Evolutionary conservation across 2,329 filamentous ascomycete genomes (phyloP), one percentile per base, ranked within the genome.

Genomic region (Neurospora sp.): DNA sequence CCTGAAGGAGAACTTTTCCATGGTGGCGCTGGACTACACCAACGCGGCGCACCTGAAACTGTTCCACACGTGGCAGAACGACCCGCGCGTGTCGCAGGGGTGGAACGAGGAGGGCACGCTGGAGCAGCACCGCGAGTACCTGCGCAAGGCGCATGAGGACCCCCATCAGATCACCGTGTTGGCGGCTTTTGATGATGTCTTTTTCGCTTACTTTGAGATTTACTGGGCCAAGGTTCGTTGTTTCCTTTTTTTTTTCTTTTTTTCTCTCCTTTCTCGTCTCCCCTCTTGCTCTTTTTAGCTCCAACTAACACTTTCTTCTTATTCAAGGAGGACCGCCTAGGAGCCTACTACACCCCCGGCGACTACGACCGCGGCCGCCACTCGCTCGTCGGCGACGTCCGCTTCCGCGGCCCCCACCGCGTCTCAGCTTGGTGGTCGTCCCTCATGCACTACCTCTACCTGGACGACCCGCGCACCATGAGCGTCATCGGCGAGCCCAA

Each of bases 11-110:
- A 90, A 87, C 73, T 94, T 94, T 78, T 92, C 89, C 71, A 91
- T 94, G 83, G 83, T 91, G n/a, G 88, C 87, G 11, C 84, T 95
- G 1, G 89, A 94, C 78, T 91, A 87, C 79, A 76, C 83, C 39
- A 82, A 92, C 75, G 77, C 82, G 1, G 83, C 87, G 75, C 91
- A 95, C 79, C 80, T 94, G 67, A 80, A 83, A 17, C 83, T 92
- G 5, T 94, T 95, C 82, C 89, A 93, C 79, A 84, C 84, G 70
- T 95, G 92, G 92, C 91, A 93, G 80, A 95, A 95, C 76, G 91
- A 94, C 77, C 91, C 91, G 68, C 89, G 92, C 67, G 92, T 95
- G 39, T 90, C 90, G 4, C 87, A 90, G 76, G 91, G 91, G 4
- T 94, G 92, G 92, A 92, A 92, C 76, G 88, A 92, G 81, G 91